Conservation (phyloP, 805 yeast genomes). For the Suhomyces faveliae region DNA sequence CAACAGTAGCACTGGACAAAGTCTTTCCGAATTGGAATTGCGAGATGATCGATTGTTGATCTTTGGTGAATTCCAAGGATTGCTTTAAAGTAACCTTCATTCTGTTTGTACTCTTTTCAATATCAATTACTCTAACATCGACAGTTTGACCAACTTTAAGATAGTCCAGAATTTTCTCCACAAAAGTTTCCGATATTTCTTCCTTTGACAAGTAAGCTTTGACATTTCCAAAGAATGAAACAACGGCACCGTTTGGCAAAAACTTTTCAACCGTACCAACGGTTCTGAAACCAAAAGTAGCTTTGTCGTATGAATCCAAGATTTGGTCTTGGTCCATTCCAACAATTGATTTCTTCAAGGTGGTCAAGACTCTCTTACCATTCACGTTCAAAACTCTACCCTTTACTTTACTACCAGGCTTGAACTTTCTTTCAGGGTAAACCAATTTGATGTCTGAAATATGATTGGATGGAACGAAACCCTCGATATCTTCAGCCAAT, state of each 20-base stretch:
- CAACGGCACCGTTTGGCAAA: constrained; percentile 73
- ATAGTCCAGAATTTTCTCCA: constrained; percentile 72
- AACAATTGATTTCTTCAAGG: constrained; percentile 83
- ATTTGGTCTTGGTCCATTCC: constrained; percentile 58
- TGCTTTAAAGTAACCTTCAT: constrained; percentile 74
- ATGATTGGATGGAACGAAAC: constrained; percentile 69
- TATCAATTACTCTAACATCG: constrained; percentile 57
- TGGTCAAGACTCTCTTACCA: constrained; percentile 53
- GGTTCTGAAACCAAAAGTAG: constrained; percentile 49
- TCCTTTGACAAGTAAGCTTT: constrained; percentile 80
- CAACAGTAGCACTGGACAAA: constrained; percentile 56
- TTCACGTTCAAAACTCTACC: constrained; percentile 64
- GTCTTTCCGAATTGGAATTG: constrained; percentile 60
- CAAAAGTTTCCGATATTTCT: constrained; percentile 89
- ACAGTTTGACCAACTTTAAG: constrained; percentile 84
- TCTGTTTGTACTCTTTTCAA: constrained; percentile 52
- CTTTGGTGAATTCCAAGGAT: constrained; percentile 49
- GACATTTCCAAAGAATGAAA: constrained; percentile 77
- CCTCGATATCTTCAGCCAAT: constrained; percentile 66
- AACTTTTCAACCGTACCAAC: constrained; percentile 74
- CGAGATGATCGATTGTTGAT: constrained; percentile 46
- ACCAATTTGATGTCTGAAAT: constrained; percentile 80
- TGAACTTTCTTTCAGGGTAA: constrained; percentile 91
- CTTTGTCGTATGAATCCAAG: constrained; percentile 38
- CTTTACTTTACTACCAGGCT: constrained; percentile 76